Conservation (phyloP, 1,284 basidiomycete genomes). For the Schizopora paradoxa region DNA sequence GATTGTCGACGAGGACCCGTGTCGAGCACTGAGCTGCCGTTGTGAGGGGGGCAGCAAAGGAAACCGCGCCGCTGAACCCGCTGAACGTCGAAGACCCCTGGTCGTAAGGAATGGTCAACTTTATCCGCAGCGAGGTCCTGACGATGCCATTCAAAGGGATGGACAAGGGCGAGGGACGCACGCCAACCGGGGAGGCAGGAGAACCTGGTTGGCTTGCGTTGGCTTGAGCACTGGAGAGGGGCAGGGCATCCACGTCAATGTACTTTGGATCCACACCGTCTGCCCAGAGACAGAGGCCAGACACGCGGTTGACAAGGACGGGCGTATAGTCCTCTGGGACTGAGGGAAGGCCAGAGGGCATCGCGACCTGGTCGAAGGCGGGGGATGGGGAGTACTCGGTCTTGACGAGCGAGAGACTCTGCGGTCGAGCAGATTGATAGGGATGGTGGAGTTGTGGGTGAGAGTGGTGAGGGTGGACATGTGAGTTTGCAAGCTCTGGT, state of each 20-base stretch:
- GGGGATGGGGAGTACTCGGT: slow-evolving; percentile 9
- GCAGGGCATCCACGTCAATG: slow-evolving; percentile 46
- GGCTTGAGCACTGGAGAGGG: slow-evolving; percentile 27
- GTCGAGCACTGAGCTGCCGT: slow-evolving; percentile 55
- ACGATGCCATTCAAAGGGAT: slow-evolving; percentile 2
- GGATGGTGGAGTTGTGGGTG: slow-evolving; percentile 19
- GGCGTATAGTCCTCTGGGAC: slow-evolving; percentile 13
- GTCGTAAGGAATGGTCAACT: slow-evolving; percentile 38
- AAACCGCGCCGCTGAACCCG: slow-evolving; percentile 59
- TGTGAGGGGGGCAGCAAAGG: slow-evolving; percentile 47
- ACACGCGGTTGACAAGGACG: slow-evolving; percentile 27
- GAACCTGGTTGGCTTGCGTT: slow-evolving; percentile 24
- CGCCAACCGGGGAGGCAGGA: slow-evolving; percentile 25
- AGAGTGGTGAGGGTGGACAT: slow-evolving; percentile 27
- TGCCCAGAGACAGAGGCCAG: slow-evolving; percentile 48
- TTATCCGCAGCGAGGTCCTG: slow-evolving; percentile 42
- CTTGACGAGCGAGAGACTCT: slow-evolving; percentile 5
- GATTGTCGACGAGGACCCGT: slow-evolving; percentile 45
- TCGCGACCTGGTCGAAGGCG: too few species aligned
- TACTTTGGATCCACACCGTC: slow-evolving; percentile 61
- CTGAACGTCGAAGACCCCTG: slow-evolving; percentile 43
- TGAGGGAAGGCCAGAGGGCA: slow-evolving; percentile 8
- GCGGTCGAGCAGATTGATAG: too few species aligned
- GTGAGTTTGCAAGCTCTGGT: slow-evolving; percentile 36
- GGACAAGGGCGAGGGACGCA: not conserved